Percentiles rank a stretch among this genome's conserved stretches.
Conservation (phyloP, 768 basidiomycete species). For the Dacryopinax primogenitus region DNA sequence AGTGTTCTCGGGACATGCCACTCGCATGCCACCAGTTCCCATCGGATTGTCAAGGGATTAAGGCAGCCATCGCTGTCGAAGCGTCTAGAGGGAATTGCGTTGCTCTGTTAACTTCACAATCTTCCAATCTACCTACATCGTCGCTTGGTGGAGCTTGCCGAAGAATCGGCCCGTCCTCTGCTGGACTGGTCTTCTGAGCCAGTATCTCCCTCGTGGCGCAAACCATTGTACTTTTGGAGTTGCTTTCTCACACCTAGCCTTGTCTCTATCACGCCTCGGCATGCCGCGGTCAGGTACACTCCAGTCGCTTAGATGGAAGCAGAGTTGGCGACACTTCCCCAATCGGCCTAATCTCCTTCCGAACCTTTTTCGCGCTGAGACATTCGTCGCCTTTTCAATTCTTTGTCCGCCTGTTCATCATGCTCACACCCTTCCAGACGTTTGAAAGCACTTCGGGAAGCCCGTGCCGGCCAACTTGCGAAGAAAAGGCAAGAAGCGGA, state of each 20-base stretch:
- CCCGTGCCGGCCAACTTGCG: background rate
- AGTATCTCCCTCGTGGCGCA: background rate
- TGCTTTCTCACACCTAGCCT: background rate
- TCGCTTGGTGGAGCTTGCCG: background rate
- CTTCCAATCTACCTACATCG: background rate
- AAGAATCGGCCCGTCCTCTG: background rate
- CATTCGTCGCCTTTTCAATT: background rate
- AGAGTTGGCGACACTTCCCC: background rate
- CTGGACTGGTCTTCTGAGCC: background rate
- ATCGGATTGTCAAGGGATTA: background rate
- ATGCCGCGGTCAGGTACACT: background rate
- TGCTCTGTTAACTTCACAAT: background rate
- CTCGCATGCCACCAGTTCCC: background rate
- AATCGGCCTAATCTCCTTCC: background rate
- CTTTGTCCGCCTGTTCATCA: background rate
- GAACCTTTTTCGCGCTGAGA: background rate
- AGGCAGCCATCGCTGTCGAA: background rate
- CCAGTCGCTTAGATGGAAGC: background rate
- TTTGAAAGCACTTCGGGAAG: conserved; percentile 1
- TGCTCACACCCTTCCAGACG: background rate
- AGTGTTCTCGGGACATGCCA: too few species aligned
- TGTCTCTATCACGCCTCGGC: background rate
- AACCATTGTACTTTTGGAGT: background rate
- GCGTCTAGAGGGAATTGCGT: background rate
- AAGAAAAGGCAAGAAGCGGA: background rate